Percentiles rank a stretch among this genome's conserved stretches.
Conservation (phyloP, 306 rosid species). For the Vigna angularis region DNA sequence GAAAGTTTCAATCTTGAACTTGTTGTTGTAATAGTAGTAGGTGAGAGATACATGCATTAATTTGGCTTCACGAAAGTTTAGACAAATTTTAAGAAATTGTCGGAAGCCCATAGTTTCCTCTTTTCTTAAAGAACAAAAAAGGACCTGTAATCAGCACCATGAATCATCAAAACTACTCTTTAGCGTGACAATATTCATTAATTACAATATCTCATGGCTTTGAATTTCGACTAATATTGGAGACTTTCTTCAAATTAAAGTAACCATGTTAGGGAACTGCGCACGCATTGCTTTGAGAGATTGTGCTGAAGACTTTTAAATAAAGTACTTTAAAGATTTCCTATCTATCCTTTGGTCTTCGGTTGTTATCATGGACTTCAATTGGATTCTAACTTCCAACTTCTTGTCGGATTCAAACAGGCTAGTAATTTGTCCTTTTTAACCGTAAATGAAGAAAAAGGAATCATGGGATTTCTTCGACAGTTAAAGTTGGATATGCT, state of each 20-base stretch:
- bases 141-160: conserved; percentile 27
- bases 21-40: not conserved
- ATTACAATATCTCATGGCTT: conserved; percentile 16
- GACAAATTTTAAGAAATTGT: conserved; percentile 51
- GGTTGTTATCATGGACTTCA: conserved; percentile 32
- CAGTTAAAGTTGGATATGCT: conserved; percentile 2
- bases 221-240: conserved; percentile 22
- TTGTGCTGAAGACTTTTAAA: not conserved
- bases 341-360: not conserved
- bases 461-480: not conserved
- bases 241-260: conserved; percentile 48
- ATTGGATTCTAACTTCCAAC: conserved; percentile 46
- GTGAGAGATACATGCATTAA: conserved; percentile 37
- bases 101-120: conserved; percentile 34
- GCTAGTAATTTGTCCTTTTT: not conserved
- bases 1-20: conserved; percentile 2
- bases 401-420: conserved; percentile 38
- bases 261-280: conserved; percentile 33
- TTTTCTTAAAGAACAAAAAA: conserved; percentile 26
- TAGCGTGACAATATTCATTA: conserved; percentile 44
- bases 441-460: not conserved
- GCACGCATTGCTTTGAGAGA: conserved; percentile 40
- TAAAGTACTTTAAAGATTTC: conserved; percentile 28
- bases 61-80: conserved; percentile 46
- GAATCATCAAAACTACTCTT: conserved; percentile 37